Percentiles rank a stretch among this genome's conserved stretches.
Evolutionary conservation across 805 yeast species (phyloP).

Genomic region (Zygoascus flipseniorum): DNA sequence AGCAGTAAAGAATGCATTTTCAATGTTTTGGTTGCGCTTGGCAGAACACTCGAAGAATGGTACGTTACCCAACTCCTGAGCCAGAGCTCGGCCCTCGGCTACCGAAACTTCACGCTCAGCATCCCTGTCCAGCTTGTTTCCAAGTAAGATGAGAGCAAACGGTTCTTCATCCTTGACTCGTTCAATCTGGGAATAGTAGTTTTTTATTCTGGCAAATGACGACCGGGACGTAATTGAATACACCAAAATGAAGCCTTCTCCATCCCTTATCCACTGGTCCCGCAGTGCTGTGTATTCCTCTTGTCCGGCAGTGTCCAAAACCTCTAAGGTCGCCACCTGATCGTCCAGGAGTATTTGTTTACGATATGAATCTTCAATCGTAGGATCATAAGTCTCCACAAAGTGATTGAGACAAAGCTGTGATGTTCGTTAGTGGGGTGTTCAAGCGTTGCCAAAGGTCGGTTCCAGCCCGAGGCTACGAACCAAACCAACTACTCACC

Average conservation of each 20-base stretch:
- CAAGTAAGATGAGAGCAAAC: constrained; percentile 81
- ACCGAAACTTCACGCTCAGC: constrained; percentile 69
- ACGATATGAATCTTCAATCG: constrained; percentile 64
- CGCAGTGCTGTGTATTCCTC: constrained; percentile 68
- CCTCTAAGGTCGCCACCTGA: constrained; percentile 68
- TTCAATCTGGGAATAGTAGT: constrained; percentile 71
- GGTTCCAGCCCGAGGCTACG: too few species aligned
- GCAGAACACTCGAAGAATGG: constrained; percentile 87
- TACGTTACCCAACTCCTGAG: constrained; percentile 50
- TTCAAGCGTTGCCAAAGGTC: too few species aligned
- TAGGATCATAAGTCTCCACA: constrained; percentile 96
- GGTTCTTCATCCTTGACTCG: constrained; percentile 52
- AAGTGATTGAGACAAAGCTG: constrained; percentile 63
- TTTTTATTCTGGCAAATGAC: constrained; percentile 75
- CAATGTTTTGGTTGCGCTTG: constrained; percentile 83
- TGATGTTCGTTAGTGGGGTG: too few species aligned
- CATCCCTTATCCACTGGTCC: constrained; percentile 88
- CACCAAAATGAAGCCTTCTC: constrained; percentile 84
- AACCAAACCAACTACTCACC: constrained; percentile 11
- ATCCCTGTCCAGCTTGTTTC: constrained; percentile 71
- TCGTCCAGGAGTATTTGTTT: constrained; percentile 79
- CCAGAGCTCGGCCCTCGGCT: constrained; percentile 78
- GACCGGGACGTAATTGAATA: constrained; percentile 80
- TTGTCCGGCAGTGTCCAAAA: constrained; percentile 91
- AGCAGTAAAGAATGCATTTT: constrained; percentile 61